These are phyloP conservation scores for Niveomyces coronatus DNA, from an alignment of 2,329 filamentous ascomycete genomes.

Conservation along the genomic window DNA sequence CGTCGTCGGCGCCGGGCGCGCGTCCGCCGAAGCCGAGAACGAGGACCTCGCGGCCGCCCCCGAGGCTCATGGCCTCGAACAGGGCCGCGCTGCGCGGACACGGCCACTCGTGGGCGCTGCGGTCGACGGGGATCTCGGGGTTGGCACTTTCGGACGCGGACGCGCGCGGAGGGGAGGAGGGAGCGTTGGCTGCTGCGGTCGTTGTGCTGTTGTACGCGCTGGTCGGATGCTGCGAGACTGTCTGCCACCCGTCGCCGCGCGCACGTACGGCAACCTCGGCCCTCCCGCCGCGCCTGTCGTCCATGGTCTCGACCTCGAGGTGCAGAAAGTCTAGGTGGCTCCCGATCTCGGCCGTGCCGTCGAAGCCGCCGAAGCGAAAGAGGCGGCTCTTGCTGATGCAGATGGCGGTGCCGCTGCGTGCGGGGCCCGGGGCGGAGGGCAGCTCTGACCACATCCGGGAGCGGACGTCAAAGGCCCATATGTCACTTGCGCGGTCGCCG, in stretches of 20 bases:
- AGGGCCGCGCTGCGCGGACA: slow-evolving; percentile 42
- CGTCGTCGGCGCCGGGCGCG: slow-evolving; percentile 36
- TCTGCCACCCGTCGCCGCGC: slow-evolving; percentile 46
- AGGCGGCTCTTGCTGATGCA: slow-evolving; percentile 53
- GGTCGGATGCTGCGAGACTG: slow-evolving; percentile 27
- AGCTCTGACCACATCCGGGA: slow-evolving; percentile 57
- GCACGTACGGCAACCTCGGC: slow-evolving; percentile 42
- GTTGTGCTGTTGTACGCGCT: slow-evolving; percentile 7
- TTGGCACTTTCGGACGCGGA: slow-evolving; percentile 19
- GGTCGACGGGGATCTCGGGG: slow-evolving; percentile 26
- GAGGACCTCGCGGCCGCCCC: slow-evolving; percentile 50
- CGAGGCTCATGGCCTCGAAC: slow-evolving; percentile 45
- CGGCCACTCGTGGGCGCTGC: slow-evolving; percentile 33
- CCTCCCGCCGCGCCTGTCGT: slow-evolving; percentile 33
- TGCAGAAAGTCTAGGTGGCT: slow-evolving; percentile 59
- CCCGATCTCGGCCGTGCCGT: slow-evolving; percentile 59
- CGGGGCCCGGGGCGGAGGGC: slow-evolving; percentile 54
- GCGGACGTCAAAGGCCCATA: slow-evolving; percentile 68
- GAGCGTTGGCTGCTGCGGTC: neutral
- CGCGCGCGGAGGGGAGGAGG: slow-evolving; percentile 2
- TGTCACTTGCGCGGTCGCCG: slow-evolving; percentile 52
- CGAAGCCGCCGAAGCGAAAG: slow-evolving; percentile 73
- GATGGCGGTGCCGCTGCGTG: slow-evolving; percentile 58
- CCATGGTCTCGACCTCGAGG: slow-evolving; percentile 45
- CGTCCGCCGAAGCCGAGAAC: slow-evolving; percentile 51